Percentiles rank a stretch among this genome's conserved stretches.
These are phyloP conservation scores for Scedosporium aurantiacum DNA, from an alignment of 2,329 filamentous ascomycete species.

Conservation along the genomic window DNA sequence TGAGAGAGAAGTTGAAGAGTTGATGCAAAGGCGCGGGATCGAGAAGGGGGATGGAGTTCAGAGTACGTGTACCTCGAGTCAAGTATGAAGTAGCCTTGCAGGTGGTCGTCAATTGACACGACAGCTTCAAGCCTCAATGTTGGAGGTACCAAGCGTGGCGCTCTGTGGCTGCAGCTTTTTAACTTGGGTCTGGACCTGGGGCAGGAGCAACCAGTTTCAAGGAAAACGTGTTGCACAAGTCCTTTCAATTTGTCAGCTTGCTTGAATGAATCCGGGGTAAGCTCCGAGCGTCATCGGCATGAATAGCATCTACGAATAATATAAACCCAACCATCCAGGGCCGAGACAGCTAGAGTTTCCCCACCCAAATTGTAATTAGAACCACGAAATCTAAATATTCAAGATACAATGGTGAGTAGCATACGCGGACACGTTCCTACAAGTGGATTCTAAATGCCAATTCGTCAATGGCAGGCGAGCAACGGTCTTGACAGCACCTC, in stretches of 20 bases:
- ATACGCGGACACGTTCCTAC: not conserved
- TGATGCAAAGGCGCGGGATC: slow-evolving; percentile 5
- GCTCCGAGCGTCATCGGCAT: no score
- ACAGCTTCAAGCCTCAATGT: slow-evolving; percentile 19
- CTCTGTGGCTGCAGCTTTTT: slow-evolving; percentile 9
- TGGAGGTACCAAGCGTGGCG: not conserved
- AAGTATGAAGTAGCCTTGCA: slow-evolving; percentile 11
- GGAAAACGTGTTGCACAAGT: not conserved
- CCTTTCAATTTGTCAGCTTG: no score
- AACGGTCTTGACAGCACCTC: slow-evolving; percentile 43
- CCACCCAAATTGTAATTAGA: not conserved
- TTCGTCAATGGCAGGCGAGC: not conserved
- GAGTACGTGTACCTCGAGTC: slow-evolving; percentile 9
- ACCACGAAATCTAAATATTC: not conserved
- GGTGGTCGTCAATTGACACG: slow-evolving; percentile 19
- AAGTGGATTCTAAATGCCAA: not conserved
- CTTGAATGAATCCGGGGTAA: no score
- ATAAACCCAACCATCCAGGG: not conserved
- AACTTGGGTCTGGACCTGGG: not conserved
- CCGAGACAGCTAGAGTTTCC: not conserved
- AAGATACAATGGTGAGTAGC: not conserved
- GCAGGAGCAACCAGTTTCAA: no score
- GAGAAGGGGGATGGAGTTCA: slow-evolving; percentile 5
- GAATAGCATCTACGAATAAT: not conserved
- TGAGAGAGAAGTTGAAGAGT: slow-evolving; percentile 4